Evolutionary conservation across 179 eudicot species (phyloP).

Genomic region (Corrigiola litoralis): DNA sequence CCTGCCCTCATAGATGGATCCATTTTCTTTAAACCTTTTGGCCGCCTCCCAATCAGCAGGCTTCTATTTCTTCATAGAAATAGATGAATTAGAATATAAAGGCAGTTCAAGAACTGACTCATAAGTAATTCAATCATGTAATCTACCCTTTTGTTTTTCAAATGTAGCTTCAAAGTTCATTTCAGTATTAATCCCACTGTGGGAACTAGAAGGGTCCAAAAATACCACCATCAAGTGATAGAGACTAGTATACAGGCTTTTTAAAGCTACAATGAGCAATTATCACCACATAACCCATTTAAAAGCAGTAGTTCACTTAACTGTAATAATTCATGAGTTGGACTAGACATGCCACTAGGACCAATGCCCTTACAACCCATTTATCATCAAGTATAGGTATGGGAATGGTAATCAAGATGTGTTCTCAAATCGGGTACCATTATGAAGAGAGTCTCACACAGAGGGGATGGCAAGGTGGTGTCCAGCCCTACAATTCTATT

Average conservation of each 20-base stretch:
- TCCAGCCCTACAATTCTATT: too few relatives aligned
- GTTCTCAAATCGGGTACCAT: too few relatives aligned
- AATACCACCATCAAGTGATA: not conserved
- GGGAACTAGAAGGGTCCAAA: not conserved
- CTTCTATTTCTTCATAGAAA: conserved; percentile 78
- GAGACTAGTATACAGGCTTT: not conserved
- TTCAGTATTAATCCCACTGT: not conserved
- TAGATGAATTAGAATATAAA: conserved; percentile 38
- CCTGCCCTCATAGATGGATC: conserved; percentile 63
- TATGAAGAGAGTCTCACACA: too few relatives aligned
- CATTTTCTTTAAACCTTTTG: conserved; percentile 52
- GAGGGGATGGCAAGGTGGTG: too few relatives aligned
- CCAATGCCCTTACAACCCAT: not conserved
- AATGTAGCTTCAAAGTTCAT: not conserved
- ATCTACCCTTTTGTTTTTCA: not conserved
- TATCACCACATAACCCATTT: not conserved
- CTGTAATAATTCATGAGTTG: not conserved
- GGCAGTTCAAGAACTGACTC: not conserved
- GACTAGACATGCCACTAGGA: not conserved
- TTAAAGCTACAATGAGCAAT: not conserved
- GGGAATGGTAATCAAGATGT: too few relatives aligned
- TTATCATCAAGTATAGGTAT: not conserved
- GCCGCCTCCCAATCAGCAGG: conserved; percentile 92
- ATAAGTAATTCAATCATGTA: not conserved
- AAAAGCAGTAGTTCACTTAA: not conserved